Evolutionary conservation across 768 basidiomycete genomes (phyloP).

Genomic region (Exidia glandulosa): DNA sequence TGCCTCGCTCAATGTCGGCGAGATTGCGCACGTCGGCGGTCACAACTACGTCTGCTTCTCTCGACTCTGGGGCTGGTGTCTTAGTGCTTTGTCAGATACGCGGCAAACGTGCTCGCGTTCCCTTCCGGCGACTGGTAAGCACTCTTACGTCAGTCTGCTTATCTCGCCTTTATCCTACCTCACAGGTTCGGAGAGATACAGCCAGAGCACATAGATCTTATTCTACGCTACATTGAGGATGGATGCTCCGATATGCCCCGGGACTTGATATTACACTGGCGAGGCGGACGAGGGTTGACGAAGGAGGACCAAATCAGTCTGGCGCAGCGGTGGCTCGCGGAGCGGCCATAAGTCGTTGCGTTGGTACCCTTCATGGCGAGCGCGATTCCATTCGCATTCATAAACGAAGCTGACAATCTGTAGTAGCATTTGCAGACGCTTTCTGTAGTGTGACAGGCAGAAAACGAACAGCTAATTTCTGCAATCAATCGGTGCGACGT

Average conservation of each 20-base stretch:
- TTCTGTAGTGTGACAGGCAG: no score
- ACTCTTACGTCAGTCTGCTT: neutral
- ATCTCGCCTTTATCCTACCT: neutral
- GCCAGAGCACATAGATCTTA: neutral
- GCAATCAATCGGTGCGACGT: no score
- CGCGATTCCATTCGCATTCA: no score
- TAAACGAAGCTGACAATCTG: no score
- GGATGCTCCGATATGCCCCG: neutral
- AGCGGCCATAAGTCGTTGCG: no score
- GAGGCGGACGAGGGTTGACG: neutral
- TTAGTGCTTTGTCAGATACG: neutral
- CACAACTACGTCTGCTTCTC: neutral
- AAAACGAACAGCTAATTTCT: no score
- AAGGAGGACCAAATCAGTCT: neutral
- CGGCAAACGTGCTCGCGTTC: neutral
- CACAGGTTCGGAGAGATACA: neutral
- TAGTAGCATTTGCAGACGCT: no score
- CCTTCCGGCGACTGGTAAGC: neutral
- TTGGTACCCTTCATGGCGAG: no score
- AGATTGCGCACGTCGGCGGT: neutral
- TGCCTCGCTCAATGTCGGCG: neutral
- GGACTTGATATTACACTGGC: neutral
- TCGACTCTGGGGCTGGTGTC: neutral
- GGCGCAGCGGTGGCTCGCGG: no score
- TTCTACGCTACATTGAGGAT: neutral